phyloP scores from a whole-genome alignment of 306 rosid species.

The Medicago lupulina region DNA sequence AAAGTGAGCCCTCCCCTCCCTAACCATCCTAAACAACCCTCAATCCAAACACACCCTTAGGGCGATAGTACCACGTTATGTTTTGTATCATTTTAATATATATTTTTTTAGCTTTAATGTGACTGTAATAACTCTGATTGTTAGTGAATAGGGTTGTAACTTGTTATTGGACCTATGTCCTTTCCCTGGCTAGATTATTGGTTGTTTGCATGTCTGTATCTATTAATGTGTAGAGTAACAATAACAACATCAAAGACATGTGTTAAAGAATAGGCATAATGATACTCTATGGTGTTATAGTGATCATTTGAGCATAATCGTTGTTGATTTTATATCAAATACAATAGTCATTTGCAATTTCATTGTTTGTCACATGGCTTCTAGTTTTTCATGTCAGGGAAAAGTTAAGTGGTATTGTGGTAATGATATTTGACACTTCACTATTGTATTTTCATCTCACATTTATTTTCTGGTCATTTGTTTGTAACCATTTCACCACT shows the following conservation, averaged over 20 bases:
- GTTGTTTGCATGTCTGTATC: background rate
- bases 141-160: background rate
- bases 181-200: background rate
- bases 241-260: background rate
- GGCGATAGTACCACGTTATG: background rate
- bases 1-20: too few species aligned
- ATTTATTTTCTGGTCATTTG: background rate
- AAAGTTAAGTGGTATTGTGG: background rate
- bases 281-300: background rate
- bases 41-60: too few species aligned
- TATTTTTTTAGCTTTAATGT: background rate
- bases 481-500: background rate
- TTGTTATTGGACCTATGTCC: background rate
- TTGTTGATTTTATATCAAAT: conserved; percentile 22
- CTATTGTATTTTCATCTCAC: background rate
- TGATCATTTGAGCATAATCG: background rate
- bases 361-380: conserved; percentile 1
- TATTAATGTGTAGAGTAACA: conserved; percentile 8
- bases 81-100: background rate
- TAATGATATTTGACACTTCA: background rate
- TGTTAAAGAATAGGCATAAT: background rate
- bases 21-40: too few species aligned
- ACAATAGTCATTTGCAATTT: background rate
- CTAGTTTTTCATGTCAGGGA: background rate
- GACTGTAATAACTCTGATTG: background rate